phyloP scores from a whole-genome alignment of 1,284 basidiomycete genomes.

The Puccinia brachypodii region DNA sequence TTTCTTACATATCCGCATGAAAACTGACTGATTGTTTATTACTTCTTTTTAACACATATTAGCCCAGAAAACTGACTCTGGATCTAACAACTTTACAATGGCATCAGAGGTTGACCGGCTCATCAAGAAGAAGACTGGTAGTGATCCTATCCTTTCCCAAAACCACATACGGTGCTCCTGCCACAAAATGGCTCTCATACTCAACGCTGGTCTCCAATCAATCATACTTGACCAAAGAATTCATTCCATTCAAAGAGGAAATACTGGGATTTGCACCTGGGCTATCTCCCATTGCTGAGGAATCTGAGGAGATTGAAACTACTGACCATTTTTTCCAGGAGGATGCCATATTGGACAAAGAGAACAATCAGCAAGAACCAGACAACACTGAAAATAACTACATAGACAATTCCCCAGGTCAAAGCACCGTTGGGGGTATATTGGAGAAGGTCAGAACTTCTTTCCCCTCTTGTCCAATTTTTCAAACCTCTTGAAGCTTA shows the following conservation, averaged over 20 bases:
- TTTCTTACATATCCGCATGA: not conserved
- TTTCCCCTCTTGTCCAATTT: not conserved
- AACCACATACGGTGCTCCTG: slow-evolving; percentile 19
- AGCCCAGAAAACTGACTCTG: slow-evolving; percentile 6
- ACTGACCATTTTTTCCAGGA: not conserved
- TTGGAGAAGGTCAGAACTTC: not conserved
- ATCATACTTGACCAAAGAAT: not conserved
- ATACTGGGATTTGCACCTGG: not conserved
- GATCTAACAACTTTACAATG: slow-evolving; percentile 14
- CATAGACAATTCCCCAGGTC: not conserved
- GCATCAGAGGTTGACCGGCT: not conserved
- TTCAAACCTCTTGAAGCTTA: not conserved
- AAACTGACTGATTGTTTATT: not conserved
- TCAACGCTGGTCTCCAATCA: not conserved
- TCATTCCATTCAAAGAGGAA: not conserved
- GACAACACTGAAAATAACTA: too few species aligned
- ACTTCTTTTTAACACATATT: not conserved
- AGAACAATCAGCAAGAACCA: not conserved
- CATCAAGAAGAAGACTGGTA: not conserved
- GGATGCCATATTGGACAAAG: not conserved
- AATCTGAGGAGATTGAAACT: not conserved
- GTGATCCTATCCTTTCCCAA: not conserved
- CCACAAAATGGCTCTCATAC: slow-evolving; percentile 22
- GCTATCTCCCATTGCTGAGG: not conserved
- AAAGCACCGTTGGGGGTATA: not conserved